Conservation (phyloP, 208 protist genomes). For the Strigomonas galati region DNA sequence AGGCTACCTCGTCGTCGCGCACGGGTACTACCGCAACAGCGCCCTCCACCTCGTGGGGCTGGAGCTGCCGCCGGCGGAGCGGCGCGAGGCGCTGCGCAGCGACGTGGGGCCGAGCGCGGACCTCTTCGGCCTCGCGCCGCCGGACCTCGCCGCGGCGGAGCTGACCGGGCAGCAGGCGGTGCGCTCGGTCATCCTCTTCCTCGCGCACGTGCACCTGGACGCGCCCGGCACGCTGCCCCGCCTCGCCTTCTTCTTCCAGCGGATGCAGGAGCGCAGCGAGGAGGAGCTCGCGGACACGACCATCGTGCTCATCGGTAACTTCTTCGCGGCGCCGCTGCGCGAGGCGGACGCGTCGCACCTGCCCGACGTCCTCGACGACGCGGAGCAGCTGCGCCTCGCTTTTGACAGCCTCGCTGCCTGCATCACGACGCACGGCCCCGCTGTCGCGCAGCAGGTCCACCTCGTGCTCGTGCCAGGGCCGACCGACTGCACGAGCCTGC, state of each 20-base stretch:
- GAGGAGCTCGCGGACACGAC: constrained; percentile 73
- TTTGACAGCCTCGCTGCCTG: constrained; percentile 55
- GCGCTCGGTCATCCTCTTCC: constrained; percentile 70
- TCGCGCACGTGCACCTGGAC: constrained; percentile 84
- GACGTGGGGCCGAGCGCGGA: constrained; percentile 54
- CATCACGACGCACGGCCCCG: constrained; percentile 59
- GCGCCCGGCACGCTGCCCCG: constrained; percentile 45
- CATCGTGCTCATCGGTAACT: constrained; percentile 78
- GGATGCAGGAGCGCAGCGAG: constrained; percentile 81
- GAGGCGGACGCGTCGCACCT: constrained; percentile 82
- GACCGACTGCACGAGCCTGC: constrained; percentile 55
- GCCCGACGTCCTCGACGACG: constrained; percentile 59
- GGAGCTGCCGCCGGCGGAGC: constrained; percentile 73
- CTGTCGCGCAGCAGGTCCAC: constrained; percentile 67
- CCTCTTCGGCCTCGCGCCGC: constrained; percentile 68
- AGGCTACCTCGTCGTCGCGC: constrained; percentile 69
- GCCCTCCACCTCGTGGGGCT: constrained; percentile 40
- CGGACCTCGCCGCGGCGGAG: constrained; percentile 38
- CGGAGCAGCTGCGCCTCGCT: constrained; percentile 41
- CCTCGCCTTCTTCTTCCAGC: constrained; percentile 64
- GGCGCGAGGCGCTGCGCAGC: constrained; percentile 51
- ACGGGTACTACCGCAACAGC: constrained; percentile 53
- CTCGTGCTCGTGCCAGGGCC: constrained; percentile 82
- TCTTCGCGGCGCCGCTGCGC: constrained; percentile 59
- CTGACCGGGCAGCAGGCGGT: constrained; percentile 59